Base-by-base conservation (phyloP, 1,284 basidiomycete genomes). In the Golubevia pallescens region DNA sequence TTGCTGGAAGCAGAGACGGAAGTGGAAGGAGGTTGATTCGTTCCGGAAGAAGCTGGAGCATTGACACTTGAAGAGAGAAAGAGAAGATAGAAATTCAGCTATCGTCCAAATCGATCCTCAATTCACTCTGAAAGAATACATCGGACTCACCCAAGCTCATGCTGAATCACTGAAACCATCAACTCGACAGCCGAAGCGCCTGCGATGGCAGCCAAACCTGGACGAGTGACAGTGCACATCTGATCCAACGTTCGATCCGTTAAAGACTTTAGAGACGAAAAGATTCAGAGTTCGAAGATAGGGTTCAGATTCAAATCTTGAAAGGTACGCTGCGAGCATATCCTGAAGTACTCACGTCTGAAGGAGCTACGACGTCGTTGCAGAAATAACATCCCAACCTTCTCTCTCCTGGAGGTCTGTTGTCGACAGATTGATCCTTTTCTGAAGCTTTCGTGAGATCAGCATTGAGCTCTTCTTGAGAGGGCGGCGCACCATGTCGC, bases 161-260 rank as follows among this genome's bases (percentile, higher is more conserved):
- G 95, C 79, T 98, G 95, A 20, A 98, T 74, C 0, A 97, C 86
- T 0, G 94, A 93, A 0, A 94, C 91, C 42, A 99, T 89, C 5
- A 99, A 88, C 81, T 99, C 97, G 0, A 98, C 95, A 0, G 94
- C 94, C 0, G 92, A 93, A 0, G 95, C 92, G 0, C 93, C 91
- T 0, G 96, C 96, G 54, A 98, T 95, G 0, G 93, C 90, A 0
- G 95, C 97, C 0, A 98, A 88, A 0, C 96, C 96, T 0, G 97
- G 96, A n/a, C 97, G 88, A 0, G 96, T 97, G 13, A 99, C 97
- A 0, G 97, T 99, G 82, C 97, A 99, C 96, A 98, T 98, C 84
- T 99, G 96, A 84, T 99, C 97, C 24, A 99, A 89, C 1, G 95
- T 97, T 42, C 95, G 89, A 81, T 99, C 95, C 0, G 93, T 93